These are phyloP conservation scores for Trichosporon faecale DNA, from an alignment of 1,284 basidiomycete species.

Conservation along the genomic window DNA sequence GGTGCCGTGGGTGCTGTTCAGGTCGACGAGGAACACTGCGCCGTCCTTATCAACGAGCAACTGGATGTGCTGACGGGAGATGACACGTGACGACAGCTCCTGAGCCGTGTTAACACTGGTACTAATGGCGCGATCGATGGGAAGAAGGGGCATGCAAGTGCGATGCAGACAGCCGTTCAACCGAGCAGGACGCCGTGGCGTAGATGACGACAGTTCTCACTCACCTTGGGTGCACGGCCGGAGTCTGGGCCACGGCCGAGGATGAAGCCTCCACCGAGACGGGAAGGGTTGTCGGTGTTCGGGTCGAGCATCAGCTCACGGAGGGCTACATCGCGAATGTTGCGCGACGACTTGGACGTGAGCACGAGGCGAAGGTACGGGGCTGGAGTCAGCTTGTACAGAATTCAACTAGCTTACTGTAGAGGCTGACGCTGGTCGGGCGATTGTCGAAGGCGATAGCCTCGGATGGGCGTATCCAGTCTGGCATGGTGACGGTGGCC, in stretches of 20 bases:
- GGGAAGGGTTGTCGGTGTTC: neutral
- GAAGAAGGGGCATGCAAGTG: neutral
- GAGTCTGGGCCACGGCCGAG: slow-evolving; percentile 6
- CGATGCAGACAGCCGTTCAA: neutral
- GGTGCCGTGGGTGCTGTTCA: slow-evolving; percentile 37
- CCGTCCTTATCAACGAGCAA: slow-evolving; percentile 29
- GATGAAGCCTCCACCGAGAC: slow-evolving; percentile 7
- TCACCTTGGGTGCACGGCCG: slow-evolving; percentile 9
- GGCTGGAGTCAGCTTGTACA: neutral
- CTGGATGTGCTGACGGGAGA: slow-evolving; percentile 38
- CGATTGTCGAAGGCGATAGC: slow-evolving; percentile 9
- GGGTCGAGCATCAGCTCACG: slow-evolving; percentile 7
- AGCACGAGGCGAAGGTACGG: slow-evolving; percentile 4
- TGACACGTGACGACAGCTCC: slow-evolving; percentile 30
- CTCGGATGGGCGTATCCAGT: slow-evolving; percentile 5
- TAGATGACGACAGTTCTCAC: neutral
- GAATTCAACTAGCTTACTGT: neutral
- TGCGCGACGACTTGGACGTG: slow-evolving; percentile 3
- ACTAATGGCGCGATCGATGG: neutral
- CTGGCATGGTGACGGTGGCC: neutral
- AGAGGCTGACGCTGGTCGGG: slow-evolving; percentile 1
- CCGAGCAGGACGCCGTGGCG: neutral
- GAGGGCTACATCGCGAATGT: neutral
- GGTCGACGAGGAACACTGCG: slow-evolving; percentile 34
- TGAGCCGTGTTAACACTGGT: slow-evolving; percentile 11